These are phyloP conservation scores for Tetracladium marchalianum DNA, from an alignment of 495 filamentous ascomycete species.

Conservation along the genomic window DNA sequence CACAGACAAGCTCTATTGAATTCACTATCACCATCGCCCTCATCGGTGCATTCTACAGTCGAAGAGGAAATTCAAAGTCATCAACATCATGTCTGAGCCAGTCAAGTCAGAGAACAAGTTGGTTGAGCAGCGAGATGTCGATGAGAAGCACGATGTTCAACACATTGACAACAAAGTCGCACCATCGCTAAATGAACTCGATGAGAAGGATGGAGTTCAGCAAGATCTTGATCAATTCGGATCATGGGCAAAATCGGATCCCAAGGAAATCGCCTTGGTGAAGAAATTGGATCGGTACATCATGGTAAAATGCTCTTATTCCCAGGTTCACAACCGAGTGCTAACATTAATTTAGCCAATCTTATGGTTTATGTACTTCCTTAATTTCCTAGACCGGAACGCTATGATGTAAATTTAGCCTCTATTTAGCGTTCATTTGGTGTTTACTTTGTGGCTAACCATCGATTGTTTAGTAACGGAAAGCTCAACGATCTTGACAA, in stretches of 20 bases:
- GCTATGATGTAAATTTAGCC: slow-evolving; percentile 31
- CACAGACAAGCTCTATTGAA: too few species aligned
- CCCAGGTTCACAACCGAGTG: not conserved
- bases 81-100: too few species aligned
- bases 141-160: slow-evolving; percentile 10
- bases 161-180: slow-evolving; percentile 8
- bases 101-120: too few species aligned
- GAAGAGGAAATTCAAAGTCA: too few species aligned
- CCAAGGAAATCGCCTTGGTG: slow-evolving; percentile 32
- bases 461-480: too few species aligned
- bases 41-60: too few species aligned
- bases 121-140: too few species aligned
- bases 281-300: slow-evolving; percentile 38
- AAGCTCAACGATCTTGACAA: slow-evolving; percentile 60
- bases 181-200: too few species aligned
- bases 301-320: slow-evolving; percentile 22
- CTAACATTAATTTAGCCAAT: slow-evolving; percentile 21
- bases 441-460: not conserved
- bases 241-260: slow-evolving; percentile 30
- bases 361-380: slow-evolving; percentile 39
- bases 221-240: slow-evolving; percentile 27
- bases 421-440: not conserved
- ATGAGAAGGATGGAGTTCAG: not conserved
- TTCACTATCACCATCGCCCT: too few species aligned
- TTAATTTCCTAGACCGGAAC: slow-evolving; percentile 42